Evolutionary conservation across 306 rosid species (phyloP).

Genomic region (Quercus parvula): DNA sequence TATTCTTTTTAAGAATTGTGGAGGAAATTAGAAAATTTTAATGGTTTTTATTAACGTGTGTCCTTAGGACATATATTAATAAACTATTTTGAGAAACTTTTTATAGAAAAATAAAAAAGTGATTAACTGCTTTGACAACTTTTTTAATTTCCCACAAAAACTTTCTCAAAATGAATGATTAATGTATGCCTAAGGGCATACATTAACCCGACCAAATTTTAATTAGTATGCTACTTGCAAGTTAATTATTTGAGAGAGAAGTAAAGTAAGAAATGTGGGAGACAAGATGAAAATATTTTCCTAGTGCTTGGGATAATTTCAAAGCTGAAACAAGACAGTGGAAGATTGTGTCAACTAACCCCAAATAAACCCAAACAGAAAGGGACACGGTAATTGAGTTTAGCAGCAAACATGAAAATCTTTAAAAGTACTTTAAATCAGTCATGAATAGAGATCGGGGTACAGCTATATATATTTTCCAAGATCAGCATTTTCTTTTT

Average conservation of each 20-base stretch:
- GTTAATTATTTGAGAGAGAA: background rate
- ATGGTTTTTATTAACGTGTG: background rate
- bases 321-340: constrained; percentile 21
- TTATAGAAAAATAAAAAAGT: too few relatives aligned
- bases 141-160: too few relatives aligned
- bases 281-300: background rate
- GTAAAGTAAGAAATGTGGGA: background rate
- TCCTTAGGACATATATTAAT: too few relatives aligned
- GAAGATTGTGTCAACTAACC: constrained; percentile 21
- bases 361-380: constrained; percentile 8
- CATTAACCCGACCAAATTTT: too few relatives aligned
- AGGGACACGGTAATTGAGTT: background rate
- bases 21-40: background rate
- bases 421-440: background rate
- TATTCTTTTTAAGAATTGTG: background rate
- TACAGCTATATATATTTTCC: background rate
- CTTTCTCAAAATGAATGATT: too few relatives aligned
- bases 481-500: constrained; percentile 6
- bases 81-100: too few relatives aligned
- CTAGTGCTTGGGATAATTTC: constrained; percentile 5
- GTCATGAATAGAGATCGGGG: background rate
- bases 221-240: background rate
- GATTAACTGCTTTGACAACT: too few relatives aligned
- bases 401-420: constrained; percentile 3
- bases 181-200: too few relatives aligned